Evolutionary conservation across 2,329 filamentous ascomycete genomes (phyloP).

Genomic region (Ophiocordyceps camponoti-rufipedis): DNA sequence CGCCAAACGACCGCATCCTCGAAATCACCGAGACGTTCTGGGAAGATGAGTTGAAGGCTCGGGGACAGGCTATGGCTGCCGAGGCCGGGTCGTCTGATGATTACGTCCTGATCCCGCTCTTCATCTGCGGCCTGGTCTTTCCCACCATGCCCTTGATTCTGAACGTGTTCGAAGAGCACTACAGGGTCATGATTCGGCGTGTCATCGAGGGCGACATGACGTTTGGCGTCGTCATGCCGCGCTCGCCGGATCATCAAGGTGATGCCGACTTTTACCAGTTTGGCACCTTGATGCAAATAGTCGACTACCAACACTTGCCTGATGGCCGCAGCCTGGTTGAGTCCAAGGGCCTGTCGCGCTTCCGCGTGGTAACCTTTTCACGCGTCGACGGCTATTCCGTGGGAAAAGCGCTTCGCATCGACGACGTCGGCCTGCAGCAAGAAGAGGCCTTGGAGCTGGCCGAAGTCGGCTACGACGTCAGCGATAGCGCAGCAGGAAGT

Average conservation of each 20-base stretch:
- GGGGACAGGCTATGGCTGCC: conserved; percentile 33
- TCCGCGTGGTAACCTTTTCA: conserved; percentile 47
- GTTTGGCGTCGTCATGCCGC: conserved; percentile 75
- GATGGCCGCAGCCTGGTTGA: conserved; percentile 74
- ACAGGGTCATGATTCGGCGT: conserved; percentile 74
- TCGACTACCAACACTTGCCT: conserved; percentile 52
- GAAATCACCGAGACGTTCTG: conserved; percentile 51
- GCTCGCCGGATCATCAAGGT: conserved; percentile 22
- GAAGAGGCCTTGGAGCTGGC: conserved; percentile 60
- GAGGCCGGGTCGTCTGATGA: conserved; percentile 38
- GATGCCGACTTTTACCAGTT: conserved; percentile 44
- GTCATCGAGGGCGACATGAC: conserved; percentile 54
- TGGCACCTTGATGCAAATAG: conserved; percentile 62
- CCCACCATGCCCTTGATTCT: conserved; percentile 72
- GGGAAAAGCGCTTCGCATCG: conserved; percentile 56
- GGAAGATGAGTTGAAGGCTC: conserved; percentile 41
- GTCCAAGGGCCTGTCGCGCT: conserved; percentile 58
- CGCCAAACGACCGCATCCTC: conserved; percentile 44
- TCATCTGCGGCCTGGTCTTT: conserved; percentile 68
- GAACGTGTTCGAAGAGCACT: conserved; percentile 84
- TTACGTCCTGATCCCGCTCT: conserved; percentile 49
- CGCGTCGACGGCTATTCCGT: conserved; percentile 61
- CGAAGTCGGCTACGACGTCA: conserved; percentile 23
- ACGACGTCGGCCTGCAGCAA: conserved; percentile 66
- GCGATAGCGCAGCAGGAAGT: not conserved